Evolutionary conservation across 2,329 filamentous ascomycete genomes (phyloP), one percentile per base, ranked within the genome.

Genomic region (Truncatella angustata): DNA sequence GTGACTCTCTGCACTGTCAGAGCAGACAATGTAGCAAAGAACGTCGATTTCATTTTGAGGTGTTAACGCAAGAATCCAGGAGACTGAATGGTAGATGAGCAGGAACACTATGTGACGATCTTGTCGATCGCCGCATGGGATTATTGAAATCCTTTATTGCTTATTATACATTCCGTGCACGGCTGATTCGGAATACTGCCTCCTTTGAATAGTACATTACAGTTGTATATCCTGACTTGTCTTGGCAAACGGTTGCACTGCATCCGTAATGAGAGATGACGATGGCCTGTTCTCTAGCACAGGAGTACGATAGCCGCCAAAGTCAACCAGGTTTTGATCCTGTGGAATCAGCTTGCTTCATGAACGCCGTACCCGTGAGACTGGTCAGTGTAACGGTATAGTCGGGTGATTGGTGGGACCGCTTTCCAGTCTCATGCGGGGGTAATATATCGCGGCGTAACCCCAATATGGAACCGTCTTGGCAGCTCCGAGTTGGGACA

Each of bases 1-100:
- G 70, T 60, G n/a, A 69, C 75, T 26, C 70, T 57, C 26, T 64
- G 60, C 12, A 66, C 70, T 24, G 64, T 62, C 24, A 73, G 56
- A 4, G 65, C 66, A 28, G 62, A 58, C 10, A 65, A 45, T 24
- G 61, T 51, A 20, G 64, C 51, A 42, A 66, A 24, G 43, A 65
- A 44, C 21, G 58, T 56, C 3, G 64, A 65, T 60, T 65, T 70
- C 68, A 72, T 72, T 20, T 10, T 53, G 43, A 49, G 23, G 18
- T 11, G 24, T 16, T 50, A 20, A 7, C 20, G 24, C 12, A 7
- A n/a, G 4, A 16, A 14, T 26, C 9, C 5, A n/a, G 24, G 21
- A 44, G 12, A 28, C 21, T 24, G 10, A 14, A 21, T 4, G 4
- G 1, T 20, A 14, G 20, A 21, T 3, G 14, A 10, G 18, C 20